These are phyloP conservation scores for Raphidocelis subcapitata DNA, from an alignment of 139 green algal genomes.

Conservation along the genomic window DNA sequence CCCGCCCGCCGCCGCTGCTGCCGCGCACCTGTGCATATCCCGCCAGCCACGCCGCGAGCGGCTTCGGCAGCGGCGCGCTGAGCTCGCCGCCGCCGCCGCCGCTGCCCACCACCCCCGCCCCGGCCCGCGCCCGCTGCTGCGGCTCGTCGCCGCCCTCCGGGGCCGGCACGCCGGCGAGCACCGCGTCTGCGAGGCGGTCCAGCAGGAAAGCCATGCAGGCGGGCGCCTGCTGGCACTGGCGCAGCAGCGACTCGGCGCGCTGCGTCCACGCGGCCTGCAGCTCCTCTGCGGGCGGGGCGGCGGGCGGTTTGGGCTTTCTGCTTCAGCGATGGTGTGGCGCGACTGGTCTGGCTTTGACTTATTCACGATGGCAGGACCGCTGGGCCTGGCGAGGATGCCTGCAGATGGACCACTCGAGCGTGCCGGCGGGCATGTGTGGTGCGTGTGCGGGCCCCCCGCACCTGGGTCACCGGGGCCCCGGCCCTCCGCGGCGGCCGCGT, in stretches of 20 bases:
- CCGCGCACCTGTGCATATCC: no score
- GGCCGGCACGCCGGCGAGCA: neutral
- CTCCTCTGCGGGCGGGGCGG: neutral
- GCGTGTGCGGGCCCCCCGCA: neutral
- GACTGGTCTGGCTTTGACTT: no score
- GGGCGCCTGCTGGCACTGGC: neutral
- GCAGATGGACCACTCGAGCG: neutral
- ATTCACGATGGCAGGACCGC: neutral
- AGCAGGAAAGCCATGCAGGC: constrained; percentile 25
- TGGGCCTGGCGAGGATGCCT: neutral
- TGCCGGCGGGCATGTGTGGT: neutral
- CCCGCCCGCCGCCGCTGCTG: no score
- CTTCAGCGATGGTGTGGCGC: no score
- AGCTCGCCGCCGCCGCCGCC: neutral
- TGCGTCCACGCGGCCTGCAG: constrained; percentile 7
- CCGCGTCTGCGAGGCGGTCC: constrained; percentile 8
- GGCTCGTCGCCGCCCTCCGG: neutral
- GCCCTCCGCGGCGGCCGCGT: neutral
- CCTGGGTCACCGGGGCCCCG: constrained; percentile 1
- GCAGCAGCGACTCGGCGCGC: constrained; percentile 15
- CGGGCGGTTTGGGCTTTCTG: no score
- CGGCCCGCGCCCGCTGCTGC: neutral
- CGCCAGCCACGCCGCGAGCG: neutral
- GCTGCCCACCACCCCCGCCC: neutral
- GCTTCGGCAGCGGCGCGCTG: neutral